Evolutionary conservation across 2,329 filamentous ascomycete genomes (phyloP), one percentile per base, ranked within the genome.

Genomic region (Ciborinia camelliae): DNA sequence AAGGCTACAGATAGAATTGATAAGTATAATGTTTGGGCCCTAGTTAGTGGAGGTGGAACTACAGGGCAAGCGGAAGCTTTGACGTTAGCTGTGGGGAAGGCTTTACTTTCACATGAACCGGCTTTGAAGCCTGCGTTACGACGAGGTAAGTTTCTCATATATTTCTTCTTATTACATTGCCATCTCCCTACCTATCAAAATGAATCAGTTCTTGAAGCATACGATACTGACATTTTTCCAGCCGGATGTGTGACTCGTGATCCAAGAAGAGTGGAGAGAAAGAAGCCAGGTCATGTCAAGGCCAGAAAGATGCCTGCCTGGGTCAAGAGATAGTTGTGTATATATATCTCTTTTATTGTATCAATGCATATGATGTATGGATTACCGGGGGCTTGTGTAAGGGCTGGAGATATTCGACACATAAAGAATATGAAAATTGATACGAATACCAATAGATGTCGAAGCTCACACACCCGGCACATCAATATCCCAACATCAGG

Each of bases 251-350:
- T 99, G 69, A 96, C 93, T 61, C 90, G 94, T 75, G 94, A 99
- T 81, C 86, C 89, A 65, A 92, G 94, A 80, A 88, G 84, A 75
- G 96, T 99, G 71, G 95, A 99, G 81, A 94, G 95, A 77, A 99
- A 99, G 88, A 98, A 99, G 86, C 86, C 92, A 65, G 96, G 95
- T 72, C 91, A 92, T 75, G 79, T 96, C 80, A 99, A 99, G 85
- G 94, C 95, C 65, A 90, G 95, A 80, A 99, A 99, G 87, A 96
- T 90, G 87, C 94, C 94, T 67, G 86, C 95, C 73, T 99, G 96
- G 95, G 93, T 98, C 84, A 98, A 97, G 87, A 74, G 75, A 74
- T 76, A 75, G 69, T 67, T 30, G n/a, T 65, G 48, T 68, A 60
- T 70, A 64, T 73, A 70, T n/a, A n/a, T n/a, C n/a, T n/a, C n/a